phyloP scores from a whole-genome alignment of 2,329 filamentous ascomycete species.

The Fusarium odoratissimum region DNA sequence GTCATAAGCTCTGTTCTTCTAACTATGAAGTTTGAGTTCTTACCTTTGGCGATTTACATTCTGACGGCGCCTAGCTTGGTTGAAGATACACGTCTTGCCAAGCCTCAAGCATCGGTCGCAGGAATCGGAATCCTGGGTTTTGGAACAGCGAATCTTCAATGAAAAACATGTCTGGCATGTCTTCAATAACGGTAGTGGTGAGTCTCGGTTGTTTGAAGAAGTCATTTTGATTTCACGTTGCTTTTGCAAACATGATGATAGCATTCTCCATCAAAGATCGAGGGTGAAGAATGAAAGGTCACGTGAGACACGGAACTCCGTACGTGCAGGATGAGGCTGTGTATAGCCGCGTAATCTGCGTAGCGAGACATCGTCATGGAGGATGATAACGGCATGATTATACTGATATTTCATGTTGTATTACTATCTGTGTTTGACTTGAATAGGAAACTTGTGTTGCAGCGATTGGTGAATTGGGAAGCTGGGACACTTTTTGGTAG shows the following conservation, averaged over 20 bases:
- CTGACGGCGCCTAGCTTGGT: constrained; percentile 43
- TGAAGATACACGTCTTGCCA: constrained; percentile 48
- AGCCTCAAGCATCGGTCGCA: constrained; percentile 50
- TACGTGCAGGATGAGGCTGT: constrained; percentile 6
- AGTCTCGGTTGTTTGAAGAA: neutral
- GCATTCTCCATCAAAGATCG: neutral
- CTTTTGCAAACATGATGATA: neutral
- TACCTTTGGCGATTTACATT: constrained; percentile 28
- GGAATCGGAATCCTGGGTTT: constrained; percentile 44
- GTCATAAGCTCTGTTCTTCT: fast-evolving
- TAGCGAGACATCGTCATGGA: neutral
- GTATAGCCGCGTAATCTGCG: constrained; percentile 7
- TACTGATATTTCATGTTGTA: neutral
- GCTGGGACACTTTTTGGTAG: too few species aligned
- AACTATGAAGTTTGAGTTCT: fast-evolving
- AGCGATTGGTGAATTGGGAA: neutral
- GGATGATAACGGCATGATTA: neutral
- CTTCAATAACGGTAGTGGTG: constrained; percentile 25
- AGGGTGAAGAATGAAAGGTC: neutral
- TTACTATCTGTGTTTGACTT: fast-evolving
- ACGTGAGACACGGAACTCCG: constrained; percentile 6
- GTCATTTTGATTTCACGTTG: constrained; percentile 9
- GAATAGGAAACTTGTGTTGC: fast-evolving
- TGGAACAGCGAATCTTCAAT: constrained; percentile 49
- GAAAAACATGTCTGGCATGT: constrained; percentile 50